Conservation (phyloP, 2,329 filamentous ascomycete genomes). For the Colletotrichum lupini region DNA sequence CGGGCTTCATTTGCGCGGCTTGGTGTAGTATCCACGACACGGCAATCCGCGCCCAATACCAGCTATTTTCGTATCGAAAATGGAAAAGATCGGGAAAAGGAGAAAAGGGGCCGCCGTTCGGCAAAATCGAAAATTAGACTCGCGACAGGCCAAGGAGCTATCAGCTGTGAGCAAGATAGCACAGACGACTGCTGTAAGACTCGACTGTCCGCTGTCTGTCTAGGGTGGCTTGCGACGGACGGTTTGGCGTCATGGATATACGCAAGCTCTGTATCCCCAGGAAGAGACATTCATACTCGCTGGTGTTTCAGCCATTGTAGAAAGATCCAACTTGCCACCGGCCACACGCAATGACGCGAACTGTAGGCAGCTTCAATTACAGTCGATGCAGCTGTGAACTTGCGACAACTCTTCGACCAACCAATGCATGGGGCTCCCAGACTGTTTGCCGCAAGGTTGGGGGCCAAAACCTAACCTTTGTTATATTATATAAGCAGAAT, state of each 20-base stretch:
- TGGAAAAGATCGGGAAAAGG: background rate
- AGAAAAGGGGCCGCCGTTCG: background rate
- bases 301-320: background rate
- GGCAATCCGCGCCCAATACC: background rate
- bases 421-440: conserved; percentile 7
- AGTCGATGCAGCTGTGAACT: background rate
- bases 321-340: background rate
- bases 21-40: background rate
- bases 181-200: background rate
- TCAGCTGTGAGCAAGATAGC: background rate
- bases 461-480: background rate
- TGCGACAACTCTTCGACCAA: background rate
- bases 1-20: conserved; percentile 13
- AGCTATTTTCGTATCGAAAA: background rate
- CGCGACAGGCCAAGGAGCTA: background rate
- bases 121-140: background rate
- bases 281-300: background rate
- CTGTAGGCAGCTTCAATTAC: background rate
- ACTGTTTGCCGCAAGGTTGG: conserved; percentile 5
- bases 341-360: background rate
- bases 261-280: background rate
- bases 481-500: conserved; percentile 8
- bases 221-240: background rate
- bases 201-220: background rate
- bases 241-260: background rate